A percentile compares a stretch with the other conserved stretches of the same genome.
Evolutionary conservation across 768 basidiomycete genomes (phyloP).

Genomic region (Cytidiella melzeri): DNA sequence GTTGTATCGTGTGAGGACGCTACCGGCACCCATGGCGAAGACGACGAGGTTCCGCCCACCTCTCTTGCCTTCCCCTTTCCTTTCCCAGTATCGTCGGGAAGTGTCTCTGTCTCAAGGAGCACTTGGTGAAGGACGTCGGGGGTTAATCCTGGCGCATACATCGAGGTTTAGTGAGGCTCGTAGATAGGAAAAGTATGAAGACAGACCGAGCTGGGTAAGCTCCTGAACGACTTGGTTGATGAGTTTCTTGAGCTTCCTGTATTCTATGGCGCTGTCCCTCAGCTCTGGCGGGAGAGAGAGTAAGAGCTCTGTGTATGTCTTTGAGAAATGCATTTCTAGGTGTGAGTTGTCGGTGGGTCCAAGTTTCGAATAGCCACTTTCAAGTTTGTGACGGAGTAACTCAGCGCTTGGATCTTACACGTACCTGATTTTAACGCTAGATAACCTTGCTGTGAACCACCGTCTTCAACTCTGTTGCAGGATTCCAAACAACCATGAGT

Average conservation of each 20-base stretch:
- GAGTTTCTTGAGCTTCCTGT: slow-evolving; percentile 88
- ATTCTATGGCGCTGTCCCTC: slow-evolving; percentile 74
- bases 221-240: slow-evolving; percentile 81
- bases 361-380: too few species aligned
- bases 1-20: slow-evolving; percentile 10
- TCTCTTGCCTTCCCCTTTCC: slow-evolving; percentile 23
- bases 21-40: slow-evolving; percentile 1
- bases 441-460: too few species aligned
- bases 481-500: too few species aligned
- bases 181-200: neutral
- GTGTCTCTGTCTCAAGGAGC: slow-evolving; percentile 12
- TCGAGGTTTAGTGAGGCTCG: neutral
- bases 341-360: too few species aligned
- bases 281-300: slow-evolving; percentile 70
- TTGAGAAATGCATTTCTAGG: slow-evolving; percentile 62
- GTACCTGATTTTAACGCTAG: too few species aligned
- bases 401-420: too few species aligned
- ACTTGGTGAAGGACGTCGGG: slow-evolving; percentile 25
- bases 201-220: slow-evolving; percentile 53
- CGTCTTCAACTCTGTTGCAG: too few species aligned
- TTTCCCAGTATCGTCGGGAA: neutral
- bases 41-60: neutral
- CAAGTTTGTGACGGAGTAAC: too few species aligned
- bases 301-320: slow-evolving; percentile 59
- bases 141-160: slow-evolving; percentile 24